phyloP scores from a whole-genome alignment of 2,329 filamentous ascomycete genomes.

The Calonectria leucothoes region DNA sequence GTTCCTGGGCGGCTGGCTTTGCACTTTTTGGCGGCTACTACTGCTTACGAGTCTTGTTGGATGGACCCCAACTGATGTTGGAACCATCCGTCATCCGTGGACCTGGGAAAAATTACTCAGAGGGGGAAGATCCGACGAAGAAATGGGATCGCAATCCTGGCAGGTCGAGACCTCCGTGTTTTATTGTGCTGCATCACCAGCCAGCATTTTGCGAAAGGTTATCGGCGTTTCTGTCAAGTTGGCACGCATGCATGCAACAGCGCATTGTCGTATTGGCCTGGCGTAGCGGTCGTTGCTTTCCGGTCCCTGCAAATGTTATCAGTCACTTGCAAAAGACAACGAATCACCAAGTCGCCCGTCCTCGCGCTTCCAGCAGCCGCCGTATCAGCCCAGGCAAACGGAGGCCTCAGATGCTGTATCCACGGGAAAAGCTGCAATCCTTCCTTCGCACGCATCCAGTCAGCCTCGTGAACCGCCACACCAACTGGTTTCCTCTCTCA shows the following conservation, averaged over 20 bases:
- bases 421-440: not conserved
- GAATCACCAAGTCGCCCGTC: not conserved
- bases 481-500: not conserved
- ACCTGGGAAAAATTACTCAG: not conserved
- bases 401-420: not conserved
- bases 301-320: not conserved
- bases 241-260: not conserved
- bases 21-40: not conserved
- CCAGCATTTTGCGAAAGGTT: not conserved
- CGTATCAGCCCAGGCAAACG: not conserved
- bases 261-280: not conserved
- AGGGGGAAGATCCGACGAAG: not conserved
- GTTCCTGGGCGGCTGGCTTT: not conserved
- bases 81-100: too few species aligned
- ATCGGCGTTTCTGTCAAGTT: not conserved
- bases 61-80: too few species aligned
- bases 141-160: not conserved
- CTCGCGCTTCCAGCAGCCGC: not conserved
- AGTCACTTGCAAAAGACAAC: not conserved
- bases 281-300: not conserved
- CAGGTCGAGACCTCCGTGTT: not conserved
- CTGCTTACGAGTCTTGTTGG: not conserved
- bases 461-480: conserved; percentile 13
- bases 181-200: not conserved
- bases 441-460: not conserved